Percentiles rank a stretch among this genome's conserved stretches.
phyloP scores from a whole-genome alignment of 805 yeast species.

The Pichia eremophila region DNA sequence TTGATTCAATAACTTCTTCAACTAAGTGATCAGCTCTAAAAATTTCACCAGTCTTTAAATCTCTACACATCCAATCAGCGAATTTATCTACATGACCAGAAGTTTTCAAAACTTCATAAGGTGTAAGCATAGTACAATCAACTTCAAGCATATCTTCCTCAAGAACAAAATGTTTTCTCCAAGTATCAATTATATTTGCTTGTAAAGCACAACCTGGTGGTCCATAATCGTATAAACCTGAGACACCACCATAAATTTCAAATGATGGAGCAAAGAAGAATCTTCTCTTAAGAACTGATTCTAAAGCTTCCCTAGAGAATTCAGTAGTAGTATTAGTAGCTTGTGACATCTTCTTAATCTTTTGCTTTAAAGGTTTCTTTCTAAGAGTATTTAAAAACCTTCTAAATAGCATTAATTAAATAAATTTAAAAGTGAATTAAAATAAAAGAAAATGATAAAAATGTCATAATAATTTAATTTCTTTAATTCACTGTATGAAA shows the following conservation, averaged over 20 bases:
- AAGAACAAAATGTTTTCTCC: conserved; percentile 96
- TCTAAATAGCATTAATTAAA: background rate
- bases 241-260: conserved; percentile 96
- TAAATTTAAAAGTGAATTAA: no score
- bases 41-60: conserved; percentile 91
- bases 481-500: no score
- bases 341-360: background rate
- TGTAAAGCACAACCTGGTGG: conserved; percentile 99
- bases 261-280: conserved; percentile 97
- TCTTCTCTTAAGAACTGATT: conserved; percentile 85
- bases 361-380: background rate
- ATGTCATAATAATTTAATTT: background rate
- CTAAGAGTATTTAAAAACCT: background rate
- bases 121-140: conserved; percentile 96
- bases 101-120: conserved; percentile 93
- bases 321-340: conserved; percentile 7
- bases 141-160: conserved; percentile 99
- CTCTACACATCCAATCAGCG: conserved; percentile 99
- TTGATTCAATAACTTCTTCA: conserved; percentile 93
- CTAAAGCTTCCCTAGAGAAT: conserved; percentile 81
- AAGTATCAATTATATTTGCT: conserved; percentile 85
- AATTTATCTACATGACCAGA: conserved; percentile 99
- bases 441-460: background rate
- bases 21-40: conserved; percentile 98
- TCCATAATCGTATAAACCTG: conserved; percentile 96